Evolutionary conservation across 495 filamentous ascomycete species (phyloP).

Genomic region (Podospora appendiculata): DNA sequence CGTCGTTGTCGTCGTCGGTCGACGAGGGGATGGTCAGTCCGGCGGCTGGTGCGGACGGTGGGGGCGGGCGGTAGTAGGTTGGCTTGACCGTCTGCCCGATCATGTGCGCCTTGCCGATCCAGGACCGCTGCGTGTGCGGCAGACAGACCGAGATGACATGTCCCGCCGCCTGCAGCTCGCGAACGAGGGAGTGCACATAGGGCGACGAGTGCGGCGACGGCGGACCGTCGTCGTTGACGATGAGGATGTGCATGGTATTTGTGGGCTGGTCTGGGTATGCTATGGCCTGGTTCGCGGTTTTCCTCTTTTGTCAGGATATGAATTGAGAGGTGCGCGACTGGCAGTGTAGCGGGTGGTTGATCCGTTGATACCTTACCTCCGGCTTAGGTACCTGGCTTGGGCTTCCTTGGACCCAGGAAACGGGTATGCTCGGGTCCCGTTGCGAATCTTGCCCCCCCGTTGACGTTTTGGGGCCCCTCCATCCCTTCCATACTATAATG

Average conservation of each 20-base stretch:
- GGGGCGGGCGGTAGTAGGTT: conserved; percentile 73
- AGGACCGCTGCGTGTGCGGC: conserved; percentile 85
- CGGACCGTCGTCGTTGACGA: conserved; percentile 88
- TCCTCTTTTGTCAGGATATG: too few relatives aligned
- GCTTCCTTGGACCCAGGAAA: not conserved
- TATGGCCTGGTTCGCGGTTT: too few relatives aligned
- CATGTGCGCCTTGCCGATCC: conserved; percentile 97
- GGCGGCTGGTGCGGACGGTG: conserved; percentile 37
- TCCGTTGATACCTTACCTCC: too few relatives aligned
- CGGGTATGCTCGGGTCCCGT: not conserved
- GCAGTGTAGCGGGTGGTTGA: too few relatives aligned
- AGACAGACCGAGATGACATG: conserved; percentile 85
- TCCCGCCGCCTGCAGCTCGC: conserved; percentile 65
- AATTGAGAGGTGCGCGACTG: too few relatives aligned
- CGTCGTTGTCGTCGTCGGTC: conserved; percentile 38
- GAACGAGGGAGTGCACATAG: conserved; percentile 81
- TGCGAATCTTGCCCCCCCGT: conserved; percentile 9
- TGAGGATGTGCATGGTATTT: conserved; percentile 33
- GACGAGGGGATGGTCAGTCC: conserved; percentile 18
- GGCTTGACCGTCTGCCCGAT: conserved; percentile 79
- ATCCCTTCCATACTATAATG: not conserved
- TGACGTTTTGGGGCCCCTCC: conserved; percentile 5
- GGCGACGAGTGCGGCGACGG: conserved; percentile 86
- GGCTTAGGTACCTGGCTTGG: too few relatives aligned
- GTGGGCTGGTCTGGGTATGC: too few relatives aligned